A percentile compares a stretch with the other conserved stretches of the same genome.
These are phyloP conservation scores for Penicillium steckii DNA, from an alignment of 495 filamentous ascomycete genomes.

Conservation along the genomic window DNA sequence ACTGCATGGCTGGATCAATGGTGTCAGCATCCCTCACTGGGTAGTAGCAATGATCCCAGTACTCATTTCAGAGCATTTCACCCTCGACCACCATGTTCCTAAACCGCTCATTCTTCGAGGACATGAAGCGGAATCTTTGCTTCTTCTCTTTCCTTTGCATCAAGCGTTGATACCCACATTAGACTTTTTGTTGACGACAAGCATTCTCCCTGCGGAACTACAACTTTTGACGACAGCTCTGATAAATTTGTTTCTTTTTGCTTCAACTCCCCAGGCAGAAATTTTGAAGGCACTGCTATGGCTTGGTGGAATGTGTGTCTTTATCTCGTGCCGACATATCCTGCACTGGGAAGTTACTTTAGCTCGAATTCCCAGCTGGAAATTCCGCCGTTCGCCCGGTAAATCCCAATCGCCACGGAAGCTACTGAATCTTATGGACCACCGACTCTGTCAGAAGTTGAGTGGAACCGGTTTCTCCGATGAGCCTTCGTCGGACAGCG, in stretches of 20 bases:
- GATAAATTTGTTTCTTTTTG: constrained; percentile 78
- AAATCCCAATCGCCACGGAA: constrained; percentile 45
- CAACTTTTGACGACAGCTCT: constrained; percentile 80
- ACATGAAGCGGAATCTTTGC: constrained; percentile 59
- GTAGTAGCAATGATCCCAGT: constrained; percentile 63
- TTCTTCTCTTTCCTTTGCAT: constrained; percentile 81
- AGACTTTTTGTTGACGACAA: constrained; percentile 80
- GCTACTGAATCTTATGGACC: constrained; percentile 52
- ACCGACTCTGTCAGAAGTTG: constrained; percentile 44
- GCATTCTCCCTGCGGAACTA: constrained; percentile 79
- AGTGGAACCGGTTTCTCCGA: constrained; percentile 35
- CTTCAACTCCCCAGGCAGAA: constrained; percentile 76
- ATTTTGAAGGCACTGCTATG: constrained; percentile 84
- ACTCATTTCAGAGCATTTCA: constrained; percentile 47
- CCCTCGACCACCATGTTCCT: constrained; percentile 22
- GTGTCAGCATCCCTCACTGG: constrained; percentile 70
- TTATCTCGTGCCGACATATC: constrained; percentile 69
- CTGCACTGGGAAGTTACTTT: constrained; percentile 85
- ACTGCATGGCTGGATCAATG: constrained; percentile 47
- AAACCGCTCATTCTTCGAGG: constrained; percentile 39
- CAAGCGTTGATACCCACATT: constrained; percentile 73
- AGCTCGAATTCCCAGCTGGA: constrained; percentile 87
- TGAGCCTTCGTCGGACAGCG: constrained; percentile 42
- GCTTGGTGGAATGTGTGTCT: constrained; percentile 78
- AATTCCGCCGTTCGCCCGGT: constrained; percentile 63